Evolutionary conservation across 129 eudicot genomes (phyloP).

Genomic region (Gnaphalium uliginosum): DNA sequence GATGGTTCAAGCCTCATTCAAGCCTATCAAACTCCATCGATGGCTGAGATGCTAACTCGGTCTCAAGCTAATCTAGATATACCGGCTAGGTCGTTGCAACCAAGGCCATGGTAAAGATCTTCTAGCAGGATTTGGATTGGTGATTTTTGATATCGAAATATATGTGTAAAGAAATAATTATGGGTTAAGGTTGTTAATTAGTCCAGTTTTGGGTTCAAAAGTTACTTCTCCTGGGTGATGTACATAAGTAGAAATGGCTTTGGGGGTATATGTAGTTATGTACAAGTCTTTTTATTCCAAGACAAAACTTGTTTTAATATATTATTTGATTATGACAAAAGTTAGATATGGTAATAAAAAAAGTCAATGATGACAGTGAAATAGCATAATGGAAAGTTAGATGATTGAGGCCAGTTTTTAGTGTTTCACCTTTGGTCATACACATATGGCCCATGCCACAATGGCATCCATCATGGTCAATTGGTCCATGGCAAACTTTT

Average conservation of each 20-base stretch:
- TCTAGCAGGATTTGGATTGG: background rate
- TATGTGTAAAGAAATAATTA: constrained; percentile 27
- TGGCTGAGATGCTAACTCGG: constrained; percentile 70
- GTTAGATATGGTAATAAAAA: too few relatives aligned
- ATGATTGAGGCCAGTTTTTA: too few relatives aligned
- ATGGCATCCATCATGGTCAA: too few relatives aligned
- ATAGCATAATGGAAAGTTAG: too few relatives aligned
- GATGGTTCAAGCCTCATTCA: constrained; percentile 64
- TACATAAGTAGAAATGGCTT: constrained; percentile 16
- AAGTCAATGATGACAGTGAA: too few relatives aligned
- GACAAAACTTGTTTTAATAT: background rate
- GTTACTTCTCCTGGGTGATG: constrained; percentile 2
- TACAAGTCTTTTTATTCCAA: background rate
- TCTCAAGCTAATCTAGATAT: constrained; percentile 56
- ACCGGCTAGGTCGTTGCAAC: constrained; percentile 37
- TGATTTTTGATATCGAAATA: background rate
- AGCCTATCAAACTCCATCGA: constrained; percentile 75
- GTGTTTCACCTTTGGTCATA: too few relatives aligned
- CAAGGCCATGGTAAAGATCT: constrained; percentile 31
- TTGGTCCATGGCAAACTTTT: too few relatives aligned
- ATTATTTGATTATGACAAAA: constrained; percentile 8
- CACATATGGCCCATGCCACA: too few relatives aligned
- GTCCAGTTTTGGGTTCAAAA: background rate
- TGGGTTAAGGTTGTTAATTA: constrained; percentile 4
- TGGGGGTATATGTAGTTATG: constrained; percentile 24